A percentile compares a stretch with the other conserved stretches of the same genome.
Evolutionary conservation across 345 rosid species (phyloP).

Genomic region (Erodium maritimum): DNA sequence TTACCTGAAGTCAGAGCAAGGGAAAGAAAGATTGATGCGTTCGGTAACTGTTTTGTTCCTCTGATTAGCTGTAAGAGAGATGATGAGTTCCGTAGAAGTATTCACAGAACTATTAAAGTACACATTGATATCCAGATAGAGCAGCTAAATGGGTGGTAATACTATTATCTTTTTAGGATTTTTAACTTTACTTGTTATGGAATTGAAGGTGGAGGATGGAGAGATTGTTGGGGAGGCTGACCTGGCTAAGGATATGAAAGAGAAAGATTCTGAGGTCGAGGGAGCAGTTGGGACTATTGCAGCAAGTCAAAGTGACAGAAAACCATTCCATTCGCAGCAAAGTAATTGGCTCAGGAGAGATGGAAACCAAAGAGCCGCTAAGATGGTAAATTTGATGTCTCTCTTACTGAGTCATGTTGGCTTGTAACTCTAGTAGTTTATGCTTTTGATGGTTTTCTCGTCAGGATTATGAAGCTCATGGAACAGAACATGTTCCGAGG

Average conservation of each 20-base stretch:
- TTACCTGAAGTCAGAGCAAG: not conserved
- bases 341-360: slow-evolving; percentile 52
- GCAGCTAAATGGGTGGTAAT: not conserved
- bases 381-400: slow-evolving; percentile 32
- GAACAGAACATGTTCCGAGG: slow-evolving; percentile 68
- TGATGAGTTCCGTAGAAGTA: too few species aligned
- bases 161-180: too few species aligned
- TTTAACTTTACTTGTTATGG: slow-evolving; percentile 5
- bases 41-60: too few species aligned
- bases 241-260: slow-evolving; percentile 21
- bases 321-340: slow-evolving; percentile 24
- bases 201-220: slow-evolving; percentile 57
- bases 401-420: not conserved
- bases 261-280: slow-evolving; percentile 17
- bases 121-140: not conserved
- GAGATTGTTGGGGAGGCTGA: slow-evolving; percentile 42
- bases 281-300: slow-evolving; percentile 15
- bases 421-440: slow-evolving; percentile 3
- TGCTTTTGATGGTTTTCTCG: slow-evolving; percentile 4
- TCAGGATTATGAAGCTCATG: slow-evolving; percentile 41
- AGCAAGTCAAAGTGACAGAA: slow-evolving; percentile 23
- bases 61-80: too few species aligned
- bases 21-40: not conserved
- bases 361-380: slow-evolving; percentile 31
- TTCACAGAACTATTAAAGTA: too few species aligned